Conservation (phyloP, 768 basidiomycete species). For the Sporobolomyces phaffii region DNA sequence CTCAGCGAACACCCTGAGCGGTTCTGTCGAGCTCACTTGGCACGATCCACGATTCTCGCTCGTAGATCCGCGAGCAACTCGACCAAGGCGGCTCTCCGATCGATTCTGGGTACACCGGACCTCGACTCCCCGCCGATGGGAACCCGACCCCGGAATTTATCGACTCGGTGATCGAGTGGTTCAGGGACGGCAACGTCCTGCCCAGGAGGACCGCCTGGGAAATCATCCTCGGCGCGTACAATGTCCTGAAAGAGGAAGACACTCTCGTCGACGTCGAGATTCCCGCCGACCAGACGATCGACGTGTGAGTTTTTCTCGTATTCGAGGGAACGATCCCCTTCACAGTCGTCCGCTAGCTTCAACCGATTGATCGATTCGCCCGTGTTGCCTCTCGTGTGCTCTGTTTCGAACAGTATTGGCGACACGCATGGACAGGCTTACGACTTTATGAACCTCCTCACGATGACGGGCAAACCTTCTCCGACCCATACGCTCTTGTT, state of each 20-base stretch:
- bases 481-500: conserved; percentile 79
- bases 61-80: conserved; percentile 33
- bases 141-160: conserved; percentile 72
- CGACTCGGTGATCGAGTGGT: conserved; percentile 77
- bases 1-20: too few relatives aligned
- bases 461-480: conserved; percentile 75
- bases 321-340: too few relatives aligned
- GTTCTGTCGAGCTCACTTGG: too few relatives aligned
- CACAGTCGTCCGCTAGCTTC: too few relatives aligned
- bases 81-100: conserved; percentile 50
- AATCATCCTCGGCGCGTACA: conserved; percentile 80
- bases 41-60: neutral
- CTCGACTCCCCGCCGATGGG: conserved; percentile 54
- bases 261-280: conserved; percentile 72
- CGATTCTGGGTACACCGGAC: conserved; percentile 68
- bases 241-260: conserved; percentile 66
- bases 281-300: conserved; percentile 70
- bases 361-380: too few relatives aligned
- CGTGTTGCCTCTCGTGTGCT: too few relatives aligned
- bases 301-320: conserved; percentile 53
- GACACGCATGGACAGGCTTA: conserved; percentile 97
- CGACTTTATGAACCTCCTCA: conserved; percentile 80
- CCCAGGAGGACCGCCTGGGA: conserved; percentile 74
- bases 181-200: conserved; percentile 88
- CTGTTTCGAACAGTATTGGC: conserved; percentile 58